A percentile compares a stretch with the other conserved stretches of the same genome.
Evolutionary conservation across 805 yeast species (phyloP).

Genomic region (Myxozyma nipponensis): DNA sequence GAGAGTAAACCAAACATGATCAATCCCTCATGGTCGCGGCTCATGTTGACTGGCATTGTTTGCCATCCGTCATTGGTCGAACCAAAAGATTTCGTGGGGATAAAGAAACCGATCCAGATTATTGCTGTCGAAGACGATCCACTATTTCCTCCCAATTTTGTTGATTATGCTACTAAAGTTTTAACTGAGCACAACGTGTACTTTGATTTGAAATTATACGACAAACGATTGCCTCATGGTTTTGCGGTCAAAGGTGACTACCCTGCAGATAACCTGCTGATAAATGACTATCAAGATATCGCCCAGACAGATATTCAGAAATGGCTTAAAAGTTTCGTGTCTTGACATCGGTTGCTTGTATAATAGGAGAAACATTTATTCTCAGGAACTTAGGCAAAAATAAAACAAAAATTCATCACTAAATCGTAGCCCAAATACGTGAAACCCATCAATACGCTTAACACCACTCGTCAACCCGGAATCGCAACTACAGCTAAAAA

Average conservation of each 20-base stretch:
- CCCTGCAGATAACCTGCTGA: conserved; percentile 23
- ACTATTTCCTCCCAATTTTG: conserved; percentile 29
- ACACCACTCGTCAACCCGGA: too few relatives aligned
- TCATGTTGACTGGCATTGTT: conserved; percentile 32
- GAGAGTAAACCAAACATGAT: background rate
- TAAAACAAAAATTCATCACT: too few relatives aligned
- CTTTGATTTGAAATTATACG: conserved; percentile 27
- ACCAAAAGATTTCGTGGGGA: conserved; percentile 30
- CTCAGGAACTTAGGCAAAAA: too few relatives aligned
- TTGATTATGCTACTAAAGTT: conserved; percentile 26
- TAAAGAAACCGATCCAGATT: conserved; percentile 33
- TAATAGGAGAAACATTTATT: too few relatives aligned
- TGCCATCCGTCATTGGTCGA: conserved; percentile 35
- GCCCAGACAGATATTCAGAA: conserved; percentile 22
- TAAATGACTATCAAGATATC: conserved; percentile 14
- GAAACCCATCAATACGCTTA: too few relatives aligned
- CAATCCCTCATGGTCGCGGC: conserved; percentile 21
- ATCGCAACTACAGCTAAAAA: too few relatives aligned
- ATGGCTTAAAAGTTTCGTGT: conserved; percentile 23
- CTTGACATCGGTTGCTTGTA: conserved; percentile 2
- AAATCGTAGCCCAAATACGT: too few relatives aligned
- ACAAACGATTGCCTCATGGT: conserved; percentile 40
- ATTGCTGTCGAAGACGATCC: conserved; percentile 32
- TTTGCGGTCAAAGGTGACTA: conserved; percentile 44
- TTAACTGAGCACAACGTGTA: conserved; percentile 23